Conservation (phyloP, 768 basidiomycete genomes). For the Mycena rebaudengoi region DNA sequence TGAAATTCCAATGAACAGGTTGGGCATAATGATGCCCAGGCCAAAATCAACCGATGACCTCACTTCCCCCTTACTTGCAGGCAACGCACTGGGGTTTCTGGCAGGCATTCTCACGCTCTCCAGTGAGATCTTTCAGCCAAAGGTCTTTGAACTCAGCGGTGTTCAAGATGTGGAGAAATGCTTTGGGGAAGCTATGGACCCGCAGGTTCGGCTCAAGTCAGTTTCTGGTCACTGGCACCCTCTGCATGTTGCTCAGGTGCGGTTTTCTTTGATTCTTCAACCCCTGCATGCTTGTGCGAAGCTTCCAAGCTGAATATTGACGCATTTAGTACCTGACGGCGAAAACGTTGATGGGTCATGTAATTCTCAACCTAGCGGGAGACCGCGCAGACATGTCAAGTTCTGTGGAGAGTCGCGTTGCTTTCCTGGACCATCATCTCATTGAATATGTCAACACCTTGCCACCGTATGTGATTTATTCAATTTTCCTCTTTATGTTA, state of each 20-base stretch:
- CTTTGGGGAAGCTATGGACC: too few species aligned
- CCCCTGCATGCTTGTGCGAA: neutral
- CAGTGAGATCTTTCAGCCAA: too few species aligned
- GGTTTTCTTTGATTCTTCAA: neutral
- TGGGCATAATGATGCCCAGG: neutral
- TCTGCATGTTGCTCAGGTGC: neutral
- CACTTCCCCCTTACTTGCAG: too few species aligned
- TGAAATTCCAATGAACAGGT: neutral
- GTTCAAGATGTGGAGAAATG: too few species aligned
- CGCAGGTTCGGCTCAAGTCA: too few species aligned
- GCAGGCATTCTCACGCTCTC: too few species aligned
- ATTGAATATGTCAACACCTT: conserved; percentile 1
- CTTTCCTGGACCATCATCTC: conserved; percentile 2
- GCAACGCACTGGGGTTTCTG: too few species aligned
- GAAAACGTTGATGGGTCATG: neutral
- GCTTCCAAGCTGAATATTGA: too few species aligned
- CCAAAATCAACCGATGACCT: neutral
- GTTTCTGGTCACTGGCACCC: too few species aligned
- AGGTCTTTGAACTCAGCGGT: too few species aligned
- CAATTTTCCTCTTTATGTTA: neutral
- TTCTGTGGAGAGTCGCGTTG: neutral
- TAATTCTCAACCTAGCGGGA: neutral
- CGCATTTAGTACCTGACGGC: neutral
- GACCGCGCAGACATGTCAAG: too few species aligned
- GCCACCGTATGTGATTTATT: neutral